Conservation (phyloP, 2,329 filamentous ascomycete genomes). For the Xylariaceae sp. region DNA sequence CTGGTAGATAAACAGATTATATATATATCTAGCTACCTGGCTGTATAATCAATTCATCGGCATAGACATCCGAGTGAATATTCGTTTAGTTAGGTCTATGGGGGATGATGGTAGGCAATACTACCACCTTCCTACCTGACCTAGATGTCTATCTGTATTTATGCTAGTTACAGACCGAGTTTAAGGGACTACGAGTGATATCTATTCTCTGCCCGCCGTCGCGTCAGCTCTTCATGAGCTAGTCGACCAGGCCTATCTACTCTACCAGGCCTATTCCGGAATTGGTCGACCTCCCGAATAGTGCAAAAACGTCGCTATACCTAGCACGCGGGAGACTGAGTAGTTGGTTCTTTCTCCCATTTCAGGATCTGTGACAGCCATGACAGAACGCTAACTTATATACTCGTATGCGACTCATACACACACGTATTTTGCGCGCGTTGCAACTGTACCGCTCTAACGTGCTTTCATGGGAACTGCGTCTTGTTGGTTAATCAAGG, state of each 20-base stretch:
- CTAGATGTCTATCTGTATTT: too few relatives aligned
- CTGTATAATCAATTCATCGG: too few relatives aligned
- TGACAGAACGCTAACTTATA: constrained; percentile 53
- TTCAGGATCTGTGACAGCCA: constrained; percentile 64
- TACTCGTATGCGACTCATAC: constrained; percentile 71
- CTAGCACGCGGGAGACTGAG: constrained; percentile 62
- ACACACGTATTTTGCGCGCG: constrained; percentile 65
- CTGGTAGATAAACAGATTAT: too few relatives aligned
- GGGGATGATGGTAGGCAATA: too few relatives aligned
- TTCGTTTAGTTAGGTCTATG: too few relatives aligned
- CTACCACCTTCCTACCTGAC: too few relatives aligned
- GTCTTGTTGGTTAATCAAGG: constrained; percentile 63
- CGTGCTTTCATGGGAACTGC: constrained; percentile 73
- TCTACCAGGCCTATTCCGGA: constrained; percentile 58
- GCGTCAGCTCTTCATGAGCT: constrained; percentile 45
- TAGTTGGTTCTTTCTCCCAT: constrained; percentile 68
- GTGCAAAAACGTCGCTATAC: constrained; percentile 57
- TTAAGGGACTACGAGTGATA: too few relatives aligned
- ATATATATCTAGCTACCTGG: too few relatives aligned
- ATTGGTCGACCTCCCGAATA: constrained; percentile 59
- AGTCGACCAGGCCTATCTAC: constrained; percentile 37
- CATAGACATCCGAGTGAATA: too few relatives aligned
- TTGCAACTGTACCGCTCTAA: constrained; percentile 77
- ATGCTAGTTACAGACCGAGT: too few relatives aligned
- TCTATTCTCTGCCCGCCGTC: constrained; percentile 52